A percentile compares a stretch with the other conserved stretches of the same genome.
These are phyloP conservation scores for Bolboschoenus planiculmis DNA, from an alignment of 176 grass and related monocot genomes.

Conservation along the genomic window DNA sequence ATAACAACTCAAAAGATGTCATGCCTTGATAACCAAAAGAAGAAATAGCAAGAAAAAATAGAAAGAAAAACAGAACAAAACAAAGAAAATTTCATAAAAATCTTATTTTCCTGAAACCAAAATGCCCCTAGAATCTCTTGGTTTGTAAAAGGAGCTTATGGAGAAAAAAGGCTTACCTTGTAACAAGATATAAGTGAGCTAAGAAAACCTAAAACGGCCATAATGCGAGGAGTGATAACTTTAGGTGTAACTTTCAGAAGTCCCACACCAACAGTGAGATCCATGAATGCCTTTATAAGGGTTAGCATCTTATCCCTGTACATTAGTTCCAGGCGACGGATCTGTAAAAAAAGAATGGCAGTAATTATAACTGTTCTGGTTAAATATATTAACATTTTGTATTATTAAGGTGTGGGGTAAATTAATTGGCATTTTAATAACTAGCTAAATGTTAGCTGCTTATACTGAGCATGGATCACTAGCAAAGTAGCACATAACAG, in stretches of 20 bases:
- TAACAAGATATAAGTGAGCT: conserved; percentile 29
- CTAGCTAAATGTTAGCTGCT: background rate
- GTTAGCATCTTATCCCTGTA: conserved; percentile 17
- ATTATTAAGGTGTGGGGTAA: background rate
- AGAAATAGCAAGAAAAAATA: background rate
- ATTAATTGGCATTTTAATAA: background rate
- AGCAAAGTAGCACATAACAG: background rate
- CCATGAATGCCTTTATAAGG: conserved; percentile 1
- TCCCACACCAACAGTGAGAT: conserved; percentile 2
- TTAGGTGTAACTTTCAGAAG: conserved; percentile 15
- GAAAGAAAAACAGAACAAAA: background rate
- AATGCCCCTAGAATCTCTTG: background rate
- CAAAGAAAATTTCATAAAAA: background rate
- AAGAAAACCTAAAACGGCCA: conserved; percentile 10
- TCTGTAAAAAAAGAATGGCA: conserved; percentile 2
- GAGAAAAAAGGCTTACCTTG: conserved; percentile 13
- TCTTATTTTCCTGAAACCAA: background rate
- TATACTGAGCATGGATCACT: background rate
- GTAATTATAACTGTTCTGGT: background rate
- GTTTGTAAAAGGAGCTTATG: background rate
- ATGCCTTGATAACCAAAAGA: background rate
- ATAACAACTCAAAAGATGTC: background rate
- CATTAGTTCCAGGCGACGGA: background rate
- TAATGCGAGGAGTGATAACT: conserved; percentile 2
- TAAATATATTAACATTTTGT: background rate